These are phyloP conservation scores for Alisma plantagoaquatica DNA, from an alignment of 106 monocot genomes.

Conservation along the genomic window DNA sequence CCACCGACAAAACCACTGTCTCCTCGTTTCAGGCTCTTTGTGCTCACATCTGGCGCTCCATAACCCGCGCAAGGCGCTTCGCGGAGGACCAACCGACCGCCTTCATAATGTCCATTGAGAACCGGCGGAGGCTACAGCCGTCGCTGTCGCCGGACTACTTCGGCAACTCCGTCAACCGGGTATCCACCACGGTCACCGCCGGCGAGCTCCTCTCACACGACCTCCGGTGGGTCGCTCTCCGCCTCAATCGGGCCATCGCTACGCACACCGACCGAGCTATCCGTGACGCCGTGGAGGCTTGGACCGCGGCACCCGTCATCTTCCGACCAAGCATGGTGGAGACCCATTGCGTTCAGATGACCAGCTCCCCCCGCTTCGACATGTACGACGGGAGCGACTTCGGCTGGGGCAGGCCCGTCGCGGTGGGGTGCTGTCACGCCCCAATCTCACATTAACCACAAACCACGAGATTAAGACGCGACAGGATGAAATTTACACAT, in stretches of 20 bases:
- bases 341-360: too few relatives aligned
- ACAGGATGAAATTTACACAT: slow-evolving; percentile 85
- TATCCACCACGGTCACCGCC: slow-evolving; percentile 49
- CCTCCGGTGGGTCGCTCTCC: slow-evolving; percentile 41
- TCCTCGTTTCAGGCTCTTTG: slow-evolving; percentile 78
- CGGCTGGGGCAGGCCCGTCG: slow-evolving; percentile 69
- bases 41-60: slow-evolving; percentile 60
- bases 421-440: slow-evolving; percentile 64
- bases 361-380: slow-evolving; percentile 86
- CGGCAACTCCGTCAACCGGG: slow-evolving; percentile 89
- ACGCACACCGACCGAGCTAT: too few relatives aligned
- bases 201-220: slow-evolving; percentile 28
- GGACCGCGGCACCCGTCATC: too few relatives aligned
- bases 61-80: slow-evolving; percentile 52
- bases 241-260: slow-evolving; percentile 43
- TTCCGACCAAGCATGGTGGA: too few relatives aligned
- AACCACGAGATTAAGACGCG: slow-evolving; percentile 88
- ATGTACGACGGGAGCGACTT: slow-evolving; percentile 89
- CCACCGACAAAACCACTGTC: too few relatives aligned
- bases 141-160: slow-evolving; percentile 47
- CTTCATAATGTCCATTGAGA: slow-evolving; percentile 81
- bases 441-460: too few relatives aligned
- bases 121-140: slow-evolving; percentile 54
- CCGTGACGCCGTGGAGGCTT: slow-evolving; percentile 38
- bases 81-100: slow-evolving; percentile 35